Conservation (phyloP, 2,329 filamentous ascomycete species). For the Fusarium concolor region DNA sequence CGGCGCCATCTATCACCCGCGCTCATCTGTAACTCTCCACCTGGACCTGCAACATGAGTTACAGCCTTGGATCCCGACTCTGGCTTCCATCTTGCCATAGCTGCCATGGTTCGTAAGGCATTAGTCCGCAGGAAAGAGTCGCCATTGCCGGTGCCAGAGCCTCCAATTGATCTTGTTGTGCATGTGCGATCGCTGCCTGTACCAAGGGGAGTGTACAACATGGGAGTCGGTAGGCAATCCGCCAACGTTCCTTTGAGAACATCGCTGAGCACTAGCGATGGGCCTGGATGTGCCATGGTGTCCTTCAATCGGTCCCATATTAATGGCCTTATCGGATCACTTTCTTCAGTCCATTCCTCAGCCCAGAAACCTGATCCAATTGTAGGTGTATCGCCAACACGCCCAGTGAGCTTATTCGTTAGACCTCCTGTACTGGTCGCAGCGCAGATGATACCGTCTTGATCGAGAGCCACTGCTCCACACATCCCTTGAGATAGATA, state of each 20-base stretch:
- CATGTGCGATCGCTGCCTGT: background rate
- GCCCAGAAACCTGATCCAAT: conserved; percentile 91
- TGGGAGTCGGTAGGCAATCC: conserved; percentile 69
- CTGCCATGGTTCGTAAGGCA: conserved; percentile 77
- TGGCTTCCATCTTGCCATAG: conserved; percentile 74
- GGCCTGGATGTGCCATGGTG: conserved; percentile 15
- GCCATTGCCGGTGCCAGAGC: conserved; percentile 88
- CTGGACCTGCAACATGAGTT: conserved; percentile 73
- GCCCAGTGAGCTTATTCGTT: conserved; percentile 88
- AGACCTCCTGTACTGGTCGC: conserved; percentile 79
- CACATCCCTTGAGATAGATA: conserved; percentile 87
- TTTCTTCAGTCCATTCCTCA: conserved; percentile 77
- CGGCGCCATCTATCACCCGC: conserved; percentile 78
- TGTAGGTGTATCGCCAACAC: conserved; percentile 87
- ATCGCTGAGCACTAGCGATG: conserved; percentile 42
- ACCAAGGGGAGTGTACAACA: conserved; percentile 52
- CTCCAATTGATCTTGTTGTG: conserved; percentile 60
- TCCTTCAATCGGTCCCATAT: conserved; percentile 32
- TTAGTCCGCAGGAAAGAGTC: conserved; percentile 83
- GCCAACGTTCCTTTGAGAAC: conserved; percentile 63
- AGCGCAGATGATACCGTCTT: conserved; percentile 77
- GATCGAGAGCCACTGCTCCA: conserved; percentile 84
- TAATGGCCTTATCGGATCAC: conserved; percentile 46
- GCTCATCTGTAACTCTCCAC: conserved; percentile 78
- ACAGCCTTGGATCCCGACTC: conserved; percentile 68